These are phyloP conservation scores for Nicotiana sylvestris DNA, from an alignment of 257 asterid genomes.

Conservation along the genomic window DNA sequence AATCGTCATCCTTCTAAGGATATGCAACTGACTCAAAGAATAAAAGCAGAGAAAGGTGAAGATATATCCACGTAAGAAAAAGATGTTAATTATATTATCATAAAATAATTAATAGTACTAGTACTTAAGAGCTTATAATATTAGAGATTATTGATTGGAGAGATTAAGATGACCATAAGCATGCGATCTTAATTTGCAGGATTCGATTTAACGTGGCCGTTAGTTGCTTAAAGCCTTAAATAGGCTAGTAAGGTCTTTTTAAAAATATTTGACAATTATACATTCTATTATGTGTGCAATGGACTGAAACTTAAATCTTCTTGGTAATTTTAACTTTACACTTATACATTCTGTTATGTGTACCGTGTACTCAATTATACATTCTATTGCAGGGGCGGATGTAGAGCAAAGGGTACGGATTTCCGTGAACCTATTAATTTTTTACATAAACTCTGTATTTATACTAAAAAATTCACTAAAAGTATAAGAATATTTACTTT, in stretches of 20 bases:
- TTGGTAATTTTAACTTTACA: too few species aligned
- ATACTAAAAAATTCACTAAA: too few species aligned
- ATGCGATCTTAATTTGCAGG: conserved; percentile 10
- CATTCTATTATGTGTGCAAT: not conserved
- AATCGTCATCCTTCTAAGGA: conserved; percentile 5
- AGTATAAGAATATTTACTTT: too few species aligned
- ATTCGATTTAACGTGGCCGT: conserved; percentile 10
- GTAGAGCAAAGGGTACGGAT: too few species aligned
- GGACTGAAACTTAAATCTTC: too few species aligned
- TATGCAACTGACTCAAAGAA: not conserved
- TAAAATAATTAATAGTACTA: not conserved
- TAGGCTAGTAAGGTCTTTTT: not conserved
- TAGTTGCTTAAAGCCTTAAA: not conserved
- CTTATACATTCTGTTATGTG: too few species aligned
- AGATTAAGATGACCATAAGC: not conserved
- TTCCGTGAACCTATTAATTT: too few species aligned
- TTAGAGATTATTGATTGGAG: not conserved
- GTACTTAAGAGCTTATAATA: not conserved
- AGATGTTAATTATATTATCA: not conserved
- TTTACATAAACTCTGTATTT: too few species aligned
- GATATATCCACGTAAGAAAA: not conserved
- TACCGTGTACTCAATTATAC: not conserved
- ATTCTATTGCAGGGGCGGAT: not conserved
- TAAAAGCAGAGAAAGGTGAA: not conserved
- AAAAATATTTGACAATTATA: not conserved